Evolutionary conservation across 352 stramenopile species (phyloP), one percentile per base, ranked within the genome.

Genomic region (Globisporangium takayamanum): DNA sequence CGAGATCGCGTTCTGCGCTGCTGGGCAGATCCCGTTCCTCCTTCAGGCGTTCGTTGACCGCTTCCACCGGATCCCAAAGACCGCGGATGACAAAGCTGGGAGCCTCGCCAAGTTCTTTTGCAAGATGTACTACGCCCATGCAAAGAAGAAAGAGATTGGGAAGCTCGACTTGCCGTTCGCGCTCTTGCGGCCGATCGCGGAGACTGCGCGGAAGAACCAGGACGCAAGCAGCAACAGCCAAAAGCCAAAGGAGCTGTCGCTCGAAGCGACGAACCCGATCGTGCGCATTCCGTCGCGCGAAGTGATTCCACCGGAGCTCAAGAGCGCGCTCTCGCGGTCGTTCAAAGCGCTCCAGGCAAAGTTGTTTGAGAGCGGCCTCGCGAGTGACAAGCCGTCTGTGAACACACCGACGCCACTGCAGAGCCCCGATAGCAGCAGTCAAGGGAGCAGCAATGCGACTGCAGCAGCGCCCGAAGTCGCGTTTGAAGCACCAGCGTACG

Each of bases 31-130:
- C 33, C 73, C 76, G 26, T 80, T 91, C 33, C 50, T 95, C 46
- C 57, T 95, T 20, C 83, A 95, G 57, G 83, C 83, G 1, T 92
- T 93, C 33, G 82, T 93, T 28, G 84, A 94, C 57, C 85, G 85
- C 0, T 93, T 93, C 54, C 74, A 93, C 41, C 66, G 69, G 44
- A 76, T 91, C 25, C 69, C 81, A 7, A 83, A 85, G 41, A 67
- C 71, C 12, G 84, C 84, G 7, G 84, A 93, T 26, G 84, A 93
- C 56, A 91, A 88, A 50, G 57, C 66, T 46, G 78, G 78, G 16
- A 88, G 73, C 36, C 68, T 93, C 28, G 84, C 84, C 15, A 78
- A 87, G 56, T 93, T 91, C 42, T 93, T 93, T 45, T 89, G 80
- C 65, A 86, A 81, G 37, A 81, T 93, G 79, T 93, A 91, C 55